Conservation (phyloP, 2,329 filamentous ascomycete species). For the Venturia aucupariae region DNA sequence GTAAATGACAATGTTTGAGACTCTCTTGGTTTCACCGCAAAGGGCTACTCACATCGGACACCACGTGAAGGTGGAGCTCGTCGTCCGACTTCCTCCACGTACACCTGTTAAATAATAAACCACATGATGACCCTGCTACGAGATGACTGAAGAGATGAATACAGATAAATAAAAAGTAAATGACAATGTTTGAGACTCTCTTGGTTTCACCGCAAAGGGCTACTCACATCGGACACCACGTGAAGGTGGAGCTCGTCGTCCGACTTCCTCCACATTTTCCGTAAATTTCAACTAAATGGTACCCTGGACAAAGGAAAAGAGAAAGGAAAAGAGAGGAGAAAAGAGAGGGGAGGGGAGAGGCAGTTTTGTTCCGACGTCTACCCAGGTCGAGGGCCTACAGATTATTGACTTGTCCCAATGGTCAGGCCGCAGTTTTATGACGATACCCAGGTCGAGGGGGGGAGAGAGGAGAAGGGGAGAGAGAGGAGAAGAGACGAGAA, state of each 20-base stretch:
- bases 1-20: neutral
- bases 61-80: neutral
- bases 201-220: neutral
- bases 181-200: neutral
- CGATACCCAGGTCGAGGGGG: neutral
- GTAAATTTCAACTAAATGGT: neutral
- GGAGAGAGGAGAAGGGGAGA: neutral
- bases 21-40: neutral
- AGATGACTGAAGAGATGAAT: neutral
- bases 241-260: constrained; percentile 1
- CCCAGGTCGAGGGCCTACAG: neutral
- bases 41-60: constrained; percentile 2
- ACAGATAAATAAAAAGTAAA: neutral
- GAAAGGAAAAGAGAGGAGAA: neutral
- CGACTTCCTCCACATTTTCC: neutral
- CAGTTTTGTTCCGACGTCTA: too few relatives aligned
- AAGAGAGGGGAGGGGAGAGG: neutral
- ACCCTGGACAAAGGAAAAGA: neutral
- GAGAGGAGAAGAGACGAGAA: neutral
- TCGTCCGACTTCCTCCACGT: neutral
- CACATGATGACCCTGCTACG: neutral
- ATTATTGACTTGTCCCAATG: neutral
- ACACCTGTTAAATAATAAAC: too few relatives aligned
- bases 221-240: constrained; percentile 1
- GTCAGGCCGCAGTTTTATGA: neutral